These are phyloP conservation scores for Malassezia dermatis DNA, from an alignment of 1,284 basidiomycete genomes.

Conservation along the genomic window DNA sequence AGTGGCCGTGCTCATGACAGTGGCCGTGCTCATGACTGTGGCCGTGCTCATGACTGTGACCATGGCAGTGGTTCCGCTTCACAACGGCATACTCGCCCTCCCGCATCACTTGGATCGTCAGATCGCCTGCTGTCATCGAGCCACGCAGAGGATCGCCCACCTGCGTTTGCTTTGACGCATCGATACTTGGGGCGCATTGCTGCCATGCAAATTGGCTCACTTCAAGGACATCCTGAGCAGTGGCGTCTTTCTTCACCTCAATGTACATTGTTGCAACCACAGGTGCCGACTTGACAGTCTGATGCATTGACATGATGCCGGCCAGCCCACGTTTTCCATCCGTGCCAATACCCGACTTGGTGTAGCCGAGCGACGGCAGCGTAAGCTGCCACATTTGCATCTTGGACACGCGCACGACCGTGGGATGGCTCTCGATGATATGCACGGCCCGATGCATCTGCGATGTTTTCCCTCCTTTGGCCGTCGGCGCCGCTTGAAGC, in stretches of 20 bases:
- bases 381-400: constrained; percentile 44
- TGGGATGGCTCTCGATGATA: constrained; percentile 29
- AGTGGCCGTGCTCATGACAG: constrained; percentile 20
- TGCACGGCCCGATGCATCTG: constrained; percentile 26
- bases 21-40: constrained; percentile 7
- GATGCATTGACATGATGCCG: constrained; percentile 17
- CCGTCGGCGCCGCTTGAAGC: constrained; percentile 35
- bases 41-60: constrained; percentile 19
- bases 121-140: constrained; percentile 33
- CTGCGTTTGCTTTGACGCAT: constrained; percentile 26
- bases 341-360: constrained; percentile 9
- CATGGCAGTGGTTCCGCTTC: constrained; percentile 18
- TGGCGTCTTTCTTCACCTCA: constrained; percentile 24
- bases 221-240: constrained; percentile 31
- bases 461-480: constrained; percentile 15
- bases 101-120: constrained; percentile 33
- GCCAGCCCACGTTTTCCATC: constrained; percentile 24
- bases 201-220: constrained; percentile 42
- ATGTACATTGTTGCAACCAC: constrained; percentile 35
- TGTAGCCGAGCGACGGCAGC: constrained; percentile 31
- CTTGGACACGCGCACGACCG: constrained; percentile 29
- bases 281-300: constrained; percentile 30
- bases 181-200: constrained; percentile 30
- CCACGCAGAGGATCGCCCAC: constrained; percentile 39
- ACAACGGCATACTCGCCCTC: constrained; percentile 23